Base-by-base conservation (phyloP, 768 basidiomycete species). In the Mrakia blollopis region DNA sequence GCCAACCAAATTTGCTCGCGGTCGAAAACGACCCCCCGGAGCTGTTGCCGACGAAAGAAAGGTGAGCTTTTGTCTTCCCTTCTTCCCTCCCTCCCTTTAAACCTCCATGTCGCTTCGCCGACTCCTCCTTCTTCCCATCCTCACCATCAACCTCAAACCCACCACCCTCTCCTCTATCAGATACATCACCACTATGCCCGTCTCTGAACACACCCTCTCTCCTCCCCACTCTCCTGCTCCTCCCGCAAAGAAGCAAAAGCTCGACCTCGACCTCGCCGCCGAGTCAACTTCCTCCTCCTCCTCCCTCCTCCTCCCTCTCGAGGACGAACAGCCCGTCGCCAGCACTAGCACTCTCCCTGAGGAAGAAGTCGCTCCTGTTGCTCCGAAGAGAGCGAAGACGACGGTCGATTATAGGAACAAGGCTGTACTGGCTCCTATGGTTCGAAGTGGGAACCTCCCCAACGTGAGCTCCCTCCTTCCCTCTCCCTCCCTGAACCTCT, bases 371-470 rank as follows among this genome's bases (percentile, higher is more conserved):
- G 32, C 61, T 28, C 61, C 61, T 28, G 37, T 11, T 3, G 35
- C 14, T 35, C 32, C 65, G 7, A 50, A 16, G 47, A 50, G 47
- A 10, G 35, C 28, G 2, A 47, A 44, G 61, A 52, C 73, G 0
- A 60, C 50, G 76, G 50, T 86, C 4, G 83, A 93, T 79, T 99
- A 94, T 85, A 90, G 90, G 79, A 87, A 92, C 85, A 95, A 94
- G 14, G 86, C 98, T 41, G 91, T 97, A 81, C 88, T 99, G n/a
- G 96, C 97, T 3, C 97, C 97, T 1, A 99, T 99, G 97, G 97
- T 99, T 72, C 88, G 94, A 81, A 96, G 93, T 76, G 93, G 94
- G 78, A 91, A 91, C 79, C 84, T n/a, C 44, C 70, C 2, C 18
- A 35, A 60, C 28, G 32, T 70, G 44, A 16, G 37, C 54, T 44